Conservation (phyloP, 176 grass and related monocot species). For the Leersia perrieri region DNA sequence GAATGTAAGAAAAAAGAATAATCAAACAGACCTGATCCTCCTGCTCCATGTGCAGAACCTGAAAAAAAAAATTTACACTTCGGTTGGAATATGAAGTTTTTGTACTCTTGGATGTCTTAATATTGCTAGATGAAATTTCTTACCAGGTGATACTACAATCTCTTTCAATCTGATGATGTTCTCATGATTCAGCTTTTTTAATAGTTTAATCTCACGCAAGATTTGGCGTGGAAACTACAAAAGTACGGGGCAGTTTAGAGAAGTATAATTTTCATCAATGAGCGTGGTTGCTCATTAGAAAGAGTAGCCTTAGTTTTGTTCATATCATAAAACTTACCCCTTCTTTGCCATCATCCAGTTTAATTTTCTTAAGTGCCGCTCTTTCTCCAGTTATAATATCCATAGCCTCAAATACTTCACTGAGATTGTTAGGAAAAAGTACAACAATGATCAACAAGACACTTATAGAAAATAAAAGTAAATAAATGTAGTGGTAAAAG, state of each 20-base stretch:
- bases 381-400: slow-evolving; percentile 75
- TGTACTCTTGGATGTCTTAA: slow-evolving; percentile 8
- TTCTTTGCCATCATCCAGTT: slow-evolving; percentile 81
- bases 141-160: slow-evolving; percentile 83
- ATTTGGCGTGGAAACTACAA: slow-evolving; percentile 75
- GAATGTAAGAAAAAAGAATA: slow-evolving; percentile 30
- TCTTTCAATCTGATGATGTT: slow-evolving; percentile 84
- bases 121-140: slow-evolving; percentile 32
- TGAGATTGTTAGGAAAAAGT: slow-evolving; percentile 28
- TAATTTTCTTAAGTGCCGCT: slow-evolving; percentile 82
- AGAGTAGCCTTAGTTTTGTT: slow-evolving; percentile 17
- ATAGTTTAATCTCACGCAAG: slow-evolving; percentile 77
- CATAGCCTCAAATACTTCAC: slow-evolving; percentile 70
- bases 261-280: neutral
- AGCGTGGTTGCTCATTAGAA: slow-evolving; percentile 11
- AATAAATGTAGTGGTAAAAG: slow-evolving; percentile 3
- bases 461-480: neutral
- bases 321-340: slow-evolving; percentile 47
- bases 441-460: slow-evolving; percentile 1
- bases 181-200: slow-evolving; percentile 82
- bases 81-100: neutral
- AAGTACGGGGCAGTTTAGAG: slow-evolving; percentile 30
- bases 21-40: slow-evolving; percentile 37
- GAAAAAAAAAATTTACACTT: slow-evolving; percentile 32
- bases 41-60: slow-evolving; percentile 46